Percentiles rank a stretch among this genome's conserved stretches.
Conservation (phyloP, 352 stramenopile species). For the Phytophthora fragariae region DNA sequence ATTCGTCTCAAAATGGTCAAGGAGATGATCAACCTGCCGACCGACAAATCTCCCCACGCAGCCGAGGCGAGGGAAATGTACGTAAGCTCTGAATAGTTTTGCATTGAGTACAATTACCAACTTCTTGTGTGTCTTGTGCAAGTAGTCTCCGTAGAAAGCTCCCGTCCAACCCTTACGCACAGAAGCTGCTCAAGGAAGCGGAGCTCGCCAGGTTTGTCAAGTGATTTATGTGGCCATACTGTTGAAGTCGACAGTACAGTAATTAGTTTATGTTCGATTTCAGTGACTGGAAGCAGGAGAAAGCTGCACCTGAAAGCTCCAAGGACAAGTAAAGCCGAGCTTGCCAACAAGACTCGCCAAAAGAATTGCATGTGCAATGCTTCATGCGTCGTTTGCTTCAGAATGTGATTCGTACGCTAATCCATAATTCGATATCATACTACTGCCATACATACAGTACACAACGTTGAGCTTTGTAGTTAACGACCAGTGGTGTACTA, state of each 20-base stretch:
- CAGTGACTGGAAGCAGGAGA: background rate
- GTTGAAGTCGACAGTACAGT: background rate
- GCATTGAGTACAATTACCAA: background rate
- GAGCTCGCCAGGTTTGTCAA: constrained; percentile 6
- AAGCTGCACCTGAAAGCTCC: constrained; percentile 2
- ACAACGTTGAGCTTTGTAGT: too few relatives aligned
- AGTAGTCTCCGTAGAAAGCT: constrained; percentile 24
- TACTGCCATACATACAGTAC: too few relatives aligned
- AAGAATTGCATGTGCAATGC: background rate
- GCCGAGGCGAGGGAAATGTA: constrained; percentile 29
- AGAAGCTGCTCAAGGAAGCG: constrained; percentile 28
- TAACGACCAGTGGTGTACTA: too few relatives aligned
- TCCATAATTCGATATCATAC: constrained; percentile 8
- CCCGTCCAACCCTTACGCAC: constrained; percentile 10
- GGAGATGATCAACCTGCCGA: constrained; percentile 20
- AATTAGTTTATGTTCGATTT: background rate
- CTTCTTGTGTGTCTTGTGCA: background rate
- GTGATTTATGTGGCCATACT: background rate
- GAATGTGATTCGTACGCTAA: background rate
- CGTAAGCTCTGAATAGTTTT: background rate
- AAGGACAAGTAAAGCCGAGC: constrained; percentile 21
- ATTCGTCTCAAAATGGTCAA: constrained; percentile 21
- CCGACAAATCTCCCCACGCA: constrained; percentile 21
- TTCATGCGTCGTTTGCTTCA: background rate
- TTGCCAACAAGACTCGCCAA: background rate